These are phyloP conservation scores for Apium graveolens DNA, from an alignment of 129 eudicot genomes.

Conservation along the genomic window DNA sequence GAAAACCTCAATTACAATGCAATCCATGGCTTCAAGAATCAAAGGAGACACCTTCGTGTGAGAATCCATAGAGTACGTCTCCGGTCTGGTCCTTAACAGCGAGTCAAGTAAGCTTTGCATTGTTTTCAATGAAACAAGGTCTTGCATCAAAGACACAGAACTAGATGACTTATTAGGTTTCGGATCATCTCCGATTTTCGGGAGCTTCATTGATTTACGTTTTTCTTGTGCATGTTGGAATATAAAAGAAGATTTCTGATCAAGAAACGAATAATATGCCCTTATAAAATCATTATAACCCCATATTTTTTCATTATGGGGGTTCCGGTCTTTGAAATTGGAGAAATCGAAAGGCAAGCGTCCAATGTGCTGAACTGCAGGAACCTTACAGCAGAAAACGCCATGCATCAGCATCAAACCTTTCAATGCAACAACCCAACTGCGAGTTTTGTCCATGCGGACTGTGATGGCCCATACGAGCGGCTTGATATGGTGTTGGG, in stretches of 20 bases:
- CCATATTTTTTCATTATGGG: slow-evolving; percentile 14
- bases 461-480: slow-evolving; percentile 35
- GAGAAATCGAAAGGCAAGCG: slow-evolving; percentile 56
- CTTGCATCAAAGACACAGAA: slow-evolving; percentile 14
- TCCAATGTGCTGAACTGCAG: slow-evolving; percentile 44
- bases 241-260: slow-evolving; percentile 44
- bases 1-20: slow-evolving; percentile 51
- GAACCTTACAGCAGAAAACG: slow-evolving; percentile 37
- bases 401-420: slow-evolving; percentile 67
- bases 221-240: slow-evolving; percentile 32
- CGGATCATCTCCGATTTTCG: not conserved
- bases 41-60: slow-evolving; percentile 16
- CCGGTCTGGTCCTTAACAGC: slow-evolving; percentile 39
- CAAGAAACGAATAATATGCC: slow-evolving; percentile 55
- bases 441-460: slow-evolving; percentile 43
- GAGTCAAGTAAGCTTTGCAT: slow-evolving; percentile 50
- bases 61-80: slow-evolving; percentile 6
- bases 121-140: slow-evolving; percentile 38
- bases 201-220: not conserved
- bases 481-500: slow-evolving; percentile 32
- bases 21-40: slow-evolving; percentile 67
- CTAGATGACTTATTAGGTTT: not conserved
- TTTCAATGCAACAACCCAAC: slow-evolving; percentile 60
- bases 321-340: slow-evolving; percentile 29
- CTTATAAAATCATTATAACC: slow-evolving; percentile 30